Percentiles rank a stretch among this genome's conserved stretches.
Evolutionary conservation across 306 rosid species (phyloP).

Genomic region (Cucurbita pepo): DNA sequence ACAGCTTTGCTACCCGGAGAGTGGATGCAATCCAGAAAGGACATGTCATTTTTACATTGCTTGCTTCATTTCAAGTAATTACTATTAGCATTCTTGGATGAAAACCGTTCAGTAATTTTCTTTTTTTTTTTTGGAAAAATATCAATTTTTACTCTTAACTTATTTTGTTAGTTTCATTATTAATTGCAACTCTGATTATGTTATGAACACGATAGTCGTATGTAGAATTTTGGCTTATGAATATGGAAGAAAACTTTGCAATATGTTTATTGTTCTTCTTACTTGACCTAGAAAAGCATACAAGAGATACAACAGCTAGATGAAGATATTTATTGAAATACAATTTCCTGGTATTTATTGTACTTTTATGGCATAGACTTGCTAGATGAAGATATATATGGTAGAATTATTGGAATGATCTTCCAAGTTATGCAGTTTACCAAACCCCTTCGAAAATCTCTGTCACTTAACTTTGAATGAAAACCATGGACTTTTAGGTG

Average conservation of each 20-base stretch:
- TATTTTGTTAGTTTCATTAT: neutral
- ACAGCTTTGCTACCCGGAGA: slow-evolving; percentile 86
- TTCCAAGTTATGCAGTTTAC: neutral
- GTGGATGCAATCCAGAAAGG: slow-evolving; percentile 94
- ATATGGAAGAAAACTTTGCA: neutral
- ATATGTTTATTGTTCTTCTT: too few relatives aligned
- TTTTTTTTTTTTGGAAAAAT: neutral
- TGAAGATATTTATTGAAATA: neutral
- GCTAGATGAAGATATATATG: neutral
- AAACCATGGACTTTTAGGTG: neutral
- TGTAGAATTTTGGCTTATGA: neutral
- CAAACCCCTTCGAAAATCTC: neutral
- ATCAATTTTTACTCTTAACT: neutral
- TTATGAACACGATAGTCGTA: neutral
- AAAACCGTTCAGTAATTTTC: neutral
- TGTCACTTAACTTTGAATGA: neutral
- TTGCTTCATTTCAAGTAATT: slow-evolving; percentile 87
- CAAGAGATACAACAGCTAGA: neutral
- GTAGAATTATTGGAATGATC: neutral
- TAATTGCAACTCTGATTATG: neutral
- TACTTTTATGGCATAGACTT: neutral
- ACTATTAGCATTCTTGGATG: neutral
- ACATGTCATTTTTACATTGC: slow-evolving; percentile 55
- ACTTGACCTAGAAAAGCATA: neutral
- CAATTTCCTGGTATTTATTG: neutral